These are phyloP conservation scores for Melampsora americana DNA, from an alignment of 1,284 basidiomycete species.

Conservation along the genomic window DNA sequence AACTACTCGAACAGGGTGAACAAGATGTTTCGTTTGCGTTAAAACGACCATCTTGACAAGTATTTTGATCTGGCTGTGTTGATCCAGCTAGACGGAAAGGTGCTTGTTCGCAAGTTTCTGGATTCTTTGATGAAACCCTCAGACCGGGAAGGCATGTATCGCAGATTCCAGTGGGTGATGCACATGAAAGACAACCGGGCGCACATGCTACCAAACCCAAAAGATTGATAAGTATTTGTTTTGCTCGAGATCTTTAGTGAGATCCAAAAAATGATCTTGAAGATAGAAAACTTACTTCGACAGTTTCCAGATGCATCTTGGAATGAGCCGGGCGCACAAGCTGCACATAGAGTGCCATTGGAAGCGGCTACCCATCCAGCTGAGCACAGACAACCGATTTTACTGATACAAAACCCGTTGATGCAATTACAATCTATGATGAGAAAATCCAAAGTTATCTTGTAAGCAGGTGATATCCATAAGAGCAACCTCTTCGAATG, in stretches of 20 bases:
- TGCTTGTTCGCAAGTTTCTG: slow-evolving; percentile 18
- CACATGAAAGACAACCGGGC: slow-evolving; percentile 24
- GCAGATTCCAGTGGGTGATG: slow-evolving; percentile 16
- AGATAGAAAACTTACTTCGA: slow-evolving; percentile 3
- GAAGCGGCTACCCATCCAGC: slow-evolving; percentile 25
- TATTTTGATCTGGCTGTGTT: not conserved
- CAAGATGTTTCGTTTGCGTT: slow-evolving; percentile 25
- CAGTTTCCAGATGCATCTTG: slow-evolving; percentile 19
- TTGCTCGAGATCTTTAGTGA: not conserved
- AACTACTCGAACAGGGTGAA: slow-evolving; percentile 9
- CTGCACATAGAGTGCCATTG: slow-evolving; percentile 32
- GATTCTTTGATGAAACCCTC: slow-evolving; percentile 15
- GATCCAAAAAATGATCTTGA: not conserved
- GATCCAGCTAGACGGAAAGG: slow-evolving; percentile 4
- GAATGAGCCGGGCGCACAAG: slow-evolving; percentile 17
- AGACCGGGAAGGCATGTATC: slow-evolving; percentile 22
- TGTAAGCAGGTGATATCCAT: too few relatives aligned
- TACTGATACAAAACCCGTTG: slow-evolving; percentile 25
- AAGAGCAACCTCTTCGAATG: too few relatives aligned
- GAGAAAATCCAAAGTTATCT: not conserved
- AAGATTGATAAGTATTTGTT: not conserved
- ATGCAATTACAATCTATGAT: slow-evolving; percentile 25
- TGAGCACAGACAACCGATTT: slow-evolving; percentile 27
- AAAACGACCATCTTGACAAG: slow-evolving; percentile 28
- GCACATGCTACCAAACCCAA: slow-evolving; percentile 13